phyloP scores from a whole-genome alignment of 2,329 filamentous ascomycete genomes.

The Orbilia ellipsospora region DNA sequence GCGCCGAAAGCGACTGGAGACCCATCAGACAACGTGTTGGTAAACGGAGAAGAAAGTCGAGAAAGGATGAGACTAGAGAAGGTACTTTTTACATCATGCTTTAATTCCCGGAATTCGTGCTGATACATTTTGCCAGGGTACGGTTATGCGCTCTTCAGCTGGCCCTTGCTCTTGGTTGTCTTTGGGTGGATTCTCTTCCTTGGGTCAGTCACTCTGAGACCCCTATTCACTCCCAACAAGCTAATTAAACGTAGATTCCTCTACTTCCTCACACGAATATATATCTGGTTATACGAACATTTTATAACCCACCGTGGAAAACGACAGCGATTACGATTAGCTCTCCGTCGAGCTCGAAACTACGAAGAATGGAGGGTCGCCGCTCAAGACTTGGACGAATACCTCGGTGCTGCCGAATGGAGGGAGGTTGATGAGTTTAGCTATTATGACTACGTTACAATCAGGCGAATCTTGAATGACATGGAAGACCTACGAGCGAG shows the following conservation, averaged over 20 bases:
- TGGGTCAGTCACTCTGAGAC: slow-evolving; percentile 58
- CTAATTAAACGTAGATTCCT: slow-evolving; percentile 64
- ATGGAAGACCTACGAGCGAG: slow-evolving; percentile 72
- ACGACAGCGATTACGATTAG: slow-evolving; percentile 76
- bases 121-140: slow-evolving; percentile 66
- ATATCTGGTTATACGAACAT: slow-evolving; percentile 93
- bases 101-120: neutral
- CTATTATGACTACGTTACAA: slow-evolving; percentile 89
- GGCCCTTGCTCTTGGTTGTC: slow-evolving; percentile 85
- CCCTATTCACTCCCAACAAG: neutral
- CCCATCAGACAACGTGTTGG: slow-evolving; percentile 80
- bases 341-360: slow-evolving; percentile 76
- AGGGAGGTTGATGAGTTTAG: slow-evolving; percentile 80
- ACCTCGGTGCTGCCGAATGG: slow-evolving; percentile 83
- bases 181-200: slow-evolving; percentile 82
- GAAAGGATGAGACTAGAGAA: slow-evolving; percentile 91
- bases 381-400: slow-evolving; percentile 80
- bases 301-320: slow-evolving; percentile 88
- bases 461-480: slow-evolving; percentile 80
- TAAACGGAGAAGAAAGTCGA: slow-evolving; percentile 63
- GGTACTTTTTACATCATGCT: slow-evolving; percentile 61
- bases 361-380: slow-evolving; percentile 86
- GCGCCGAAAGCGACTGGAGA: slow-evolving; percentile 94
- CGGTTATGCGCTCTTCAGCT: slow-evolving; percentile 88
- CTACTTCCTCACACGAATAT: slow-evolving; percentile 84